Percentiles rank a stretch among this genome's conserved stretches.
Evolutionary conservation across 2,329 filamentous ascomycete species (phyloP).

Genomic region (Monosporascus sp.): DNA sequence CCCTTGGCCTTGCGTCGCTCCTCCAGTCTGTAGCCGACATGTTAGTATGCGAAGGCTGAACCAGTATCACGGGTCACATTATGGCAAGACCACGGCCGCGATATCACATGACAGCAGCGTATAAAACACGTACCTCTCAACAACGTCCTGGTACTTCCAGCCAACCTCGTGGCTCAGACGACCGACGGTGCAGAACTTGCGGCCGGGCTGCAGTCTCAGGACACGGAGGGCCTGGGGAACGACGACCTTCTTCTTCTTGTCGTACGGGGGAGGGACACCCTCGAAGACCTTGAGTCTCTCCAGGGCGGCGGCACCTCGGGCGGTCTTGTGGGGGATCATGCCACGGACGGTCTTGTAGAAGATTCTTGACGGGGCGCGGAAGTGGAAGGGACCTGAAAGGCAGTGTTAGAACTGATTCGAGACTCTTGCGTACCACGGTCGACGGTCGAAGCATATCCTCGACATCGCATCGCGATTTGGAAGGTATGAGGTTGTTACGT

Average conservation of each 20-base stretch:
- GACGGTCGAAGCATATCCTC: slow-evolving; percentile 6
- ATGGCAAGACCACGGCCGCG: slow-evolving; percentile 1
- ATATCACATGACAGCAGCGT: not conserved
- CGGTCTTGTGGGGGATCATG: slow-evolving; percentile 99
- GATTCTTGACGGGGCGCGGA: slow-evolving; percentile 97
- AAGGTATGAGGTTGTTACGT: slow-evolving; percentile 36
- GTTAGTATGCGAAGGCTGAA: slow-evolving; percentile 8
- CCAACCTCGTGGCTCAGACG: slow-evolving; percentile 98
- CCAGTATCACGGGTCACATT: not conserved
- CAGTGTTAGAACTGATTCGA: slow-evolving; percentile 25
- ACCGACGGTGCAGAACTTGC: slow-evolving; percentile 99
- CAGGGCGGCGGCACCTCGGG: slow-evolving; percentile 90
- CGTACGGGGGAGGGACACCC: slow-evolving; percentile 97
- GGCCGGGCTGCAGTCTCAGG: slow-evolving; percentile 93
- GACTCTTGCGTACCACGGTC: not conserved
- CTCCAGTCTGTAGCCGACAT: slow-evolving; percentile 68
- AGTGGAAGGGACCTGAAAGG: slow-evolving; percentile 88
- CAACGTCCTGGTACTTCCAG: slow-evolving; percentile 99
- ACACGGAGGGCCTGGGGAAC: slow-evolving; percentile 97
- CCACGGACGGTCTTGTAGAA: slow-evolving; percentile 99
- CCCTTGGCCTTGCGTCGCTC: slow-evolving; percentile 99
- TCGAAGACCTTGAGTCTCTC: slow-evolving; percentile 99
- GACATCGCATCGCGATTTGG: slow-evolving; percentile 8
- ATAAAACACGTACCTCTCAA: slow-evolving; percentile 72
- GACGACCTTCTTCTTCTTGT: slow-evolving; percentile 99